Conservation (phyloP, 441 rosid genomes). For the Flueggea neowawraea region DNA sequence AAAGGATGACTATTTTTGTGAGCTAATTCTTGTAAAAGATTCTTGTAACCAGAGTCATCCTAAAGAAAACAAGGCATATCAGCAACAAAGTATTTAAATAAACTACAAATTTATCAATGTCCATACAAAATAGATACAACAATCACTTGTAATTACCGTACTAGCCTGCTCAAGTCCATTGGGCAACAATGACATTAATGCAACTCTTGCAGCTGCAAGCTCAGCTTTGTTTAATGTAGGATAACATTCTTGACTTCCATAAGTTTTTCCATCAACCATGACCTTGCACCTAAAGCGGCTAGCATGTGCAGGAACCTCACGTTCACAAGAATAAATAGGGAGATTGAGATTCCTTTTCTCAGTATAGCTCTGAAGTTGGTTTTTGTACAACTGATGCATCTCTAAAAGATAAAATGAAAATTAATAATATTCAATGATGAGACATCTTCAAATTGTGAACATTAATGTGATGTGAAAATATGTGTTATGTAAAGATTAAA, state of each 20-base stretch:
- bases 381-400: slow-evolving; percentile 42
- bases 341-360: slow-evolving; percentile 46
- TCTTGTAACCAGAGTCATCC: slow-evolving; percentile 64
- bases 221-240: slow-evolving; percentile 69
- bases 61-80: slow-evolving; percentile 12
- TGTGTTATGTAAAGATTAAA: too few relatives aligned
- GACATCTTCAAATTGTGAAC: too few relatives aligned
- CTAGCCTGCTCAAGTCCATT: slow-evolving; percentile 47
- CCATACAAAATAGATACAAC: background rate
- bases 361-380: slow-evolving; percentile 44
- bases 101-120: too few relatives aligned
- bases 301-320: slow-evolving; percentile 64
- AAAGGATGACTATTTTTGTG: slow-evolving; percentile 43
- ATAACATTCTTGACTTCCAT: slow-evolving; percentile 37
- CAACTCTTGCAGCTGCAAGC: slow-evolving; percentile 69
- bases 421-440: background rate
- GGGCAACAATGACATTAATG: slow-evolving; percentile 38
- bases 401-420: slow-evolving; percentile 21
- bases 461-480: too few relatives aligned
- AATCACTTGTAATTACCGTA: slow-evolving; percentile 9
- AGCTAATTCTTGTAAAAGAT: slow-evolving; percentile 67
- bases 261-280: slow-evolving; percentile 45
- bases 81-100: background rate
- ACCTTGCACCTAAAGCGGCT: slow-evolving; percentile 57
- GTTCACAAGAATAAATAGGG: slow-evolving; percentile 51